These are phyloP conservation scores for Taxillus chinensis DNA, from an alignment of 164 flowering plant species.

Conservation along the genomic window DNA sequence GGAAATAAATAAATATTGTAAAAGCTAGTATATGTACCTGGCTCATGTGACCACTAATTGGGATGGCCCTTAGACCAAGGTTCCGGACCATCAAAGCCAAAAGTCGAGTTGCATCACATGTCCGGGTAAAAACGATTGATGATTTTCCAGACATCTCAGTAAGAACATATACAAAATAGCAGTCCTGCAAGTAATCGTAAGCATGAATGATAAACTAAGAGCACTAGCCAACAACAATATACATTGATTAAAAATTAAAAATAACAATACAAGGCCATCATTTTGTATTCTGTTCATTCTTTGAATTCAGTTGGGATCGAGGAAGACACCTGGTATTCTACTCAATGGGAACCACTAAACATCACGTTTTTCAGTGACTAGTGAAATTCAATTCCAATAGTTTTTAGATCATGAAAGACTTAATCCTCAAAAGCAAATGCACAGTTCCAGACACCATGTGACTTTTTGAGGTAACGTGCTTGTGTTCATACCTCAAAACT, in stretches of 20 bases:
- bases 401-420: not conserved
- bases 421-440: not conserved
- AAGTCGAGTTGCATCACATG: constrained; percentile 69
- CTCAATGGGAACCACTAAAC: not conserved
- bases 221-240: too few species aligned
- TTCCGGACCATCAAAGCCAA: constrained; percentile 69
- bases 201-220: not conserved
- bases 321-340: not conserved
- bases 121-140: constrained; percentile 88
- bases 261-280: too few species aligned
- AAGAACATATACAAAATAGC: constrained; percentile 69
- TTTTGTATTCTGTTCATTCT: too few species aligned
- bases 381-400: not conserved
- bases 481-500: not conserved
- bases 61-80: constrained; percentile 76
- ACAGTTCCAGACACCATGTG: not conserved
- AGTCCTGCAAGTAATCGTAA: constrained; percentile 40
- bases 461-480: not conserved
- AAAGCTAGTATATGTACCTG: constrained; percentile 37
- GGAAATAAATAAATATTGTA: not conserved
- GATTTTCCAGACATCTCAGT: constrained; percentile 55
- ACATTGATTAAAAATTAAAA: too few species aligned
- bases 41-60: constrained; percentile 85
- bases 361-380: not conserved
- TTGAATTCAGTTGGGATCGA: not conserved